Evolutionary conservation across 2,329 filamentous ascomycete genomes (phyloP), one percentile per base, ranked within the genome.

Genomic region (Lasiodiplodia hormozganensis): DNA sequence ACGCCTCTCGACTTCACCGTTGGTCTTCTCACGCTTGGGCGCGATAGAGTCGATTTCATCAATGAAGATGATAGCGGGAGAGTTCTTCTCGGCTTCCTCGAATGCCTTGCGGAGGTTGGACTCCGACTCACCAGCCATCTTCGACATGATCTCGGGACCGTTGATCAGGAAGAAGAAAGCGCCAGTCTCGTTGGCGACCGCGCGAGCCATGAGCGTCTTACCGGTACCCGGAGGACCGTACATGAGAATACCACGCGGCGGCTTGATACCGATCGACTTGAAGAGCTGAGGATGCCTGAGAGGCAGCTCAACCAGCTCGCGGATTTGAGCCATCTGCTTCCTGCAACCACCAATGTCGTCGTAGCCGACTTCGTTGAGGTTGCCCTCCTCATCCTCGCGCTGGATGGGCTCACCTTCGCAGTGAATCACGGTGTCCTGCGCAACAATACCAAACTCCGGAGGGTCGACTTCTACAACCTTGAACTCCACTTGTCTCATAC

Each of bases 231-330:
- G 96, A 77, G 96, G 96, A 72, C 96, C 96, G 81, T 82, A 86
- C 84, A 99, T 93, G 79, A 99, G 88, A 78, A 98, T 97, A 89
- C 96, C 96, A 78, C 96, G 94, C 56, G 96, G 96, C 68, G 96
- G 96, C 89, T 99, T 99, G 86, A 99, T 97, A 89, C 96, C 96
- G 78, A 99, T 98, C 51, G 95, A 98, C 88, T 98, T 99, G 92
- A 99, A 99, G 62, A 99, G 91, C 82, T 98, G 96, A 70, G 96
- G 96, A 83, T 99, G 96, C 78, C 96, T 91, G 71, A 99, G 88
- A 70, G 96, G 96, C 74, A 99, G 87, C 87, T 99, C 96, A 73
- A 99, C 96, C 87, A 99, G 90, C 82, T 99, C 96, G 80, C 96
- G 93, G 76, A 99, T 97, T 86, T 99, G 96, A 72, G 96, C 96